Evolutionary conservation across 176 grass and related monocot species (phyloP), one percentile per base, ranked within the genome.

Genomic region (Guadua angustifolia): DNA sequence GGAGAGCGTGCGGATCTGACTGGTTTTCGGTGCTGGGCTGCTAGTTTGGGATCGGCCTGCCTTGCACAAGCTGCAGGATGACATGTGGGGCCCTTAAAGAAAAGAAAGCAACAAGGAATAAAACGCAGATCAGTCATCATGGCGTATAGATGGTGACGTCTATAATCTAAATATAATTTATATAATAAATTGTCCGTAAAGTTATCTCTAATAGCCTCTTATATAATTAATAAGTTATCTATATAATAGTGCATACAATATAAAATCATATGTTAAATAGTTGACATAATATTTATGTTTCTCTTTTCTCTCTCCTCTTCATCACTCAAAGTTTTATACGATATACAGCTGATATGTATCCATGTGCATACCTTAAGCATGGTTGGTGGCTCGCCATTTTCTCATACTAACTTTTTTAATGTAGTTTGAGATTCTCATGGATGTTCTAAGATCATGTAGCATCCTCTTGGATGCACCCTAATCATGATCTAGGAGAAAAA

Each of bases 1-100:
- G 53, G 13, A 19, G 59, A 57, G 74, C 74, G 74, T 77, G 55
- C 74, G 74, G 74, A 77, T 77, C 74, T 59, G 74, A 14, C 45
- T 78, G 75, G 6, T 9, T 21, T 55, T 8, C 52, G 18, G 52
- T 19, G 52, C 52, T 7, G 52, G 17, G 6, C 52, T 55, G 17
- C 52, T 8, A 21, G 57, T n/a, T 16, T 61, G 38, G 55, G 52
- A 39, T 14, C 19, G 66, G 39, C 39, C 38, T 22, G 11, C 38
- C 66, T 4, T 7, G 9, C 10, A 11, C 45, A 47, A 36, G 73
- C 22, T 75, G 13, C 51, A 9, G 73, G 43, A 74, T 55, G 51
- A 16, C 73, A 75, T 75, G 73, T 2, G 35, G 3, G 52, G 52
- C 19, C 73, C 73, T 24, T 44, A 8, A 47, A 19, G 13, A 57